These are phyloP conservation scores for Fusarium udum DNA, from an alignment of 2,329 filamentous ascomycete genomes.

Conservation along the genomic window DNA sequence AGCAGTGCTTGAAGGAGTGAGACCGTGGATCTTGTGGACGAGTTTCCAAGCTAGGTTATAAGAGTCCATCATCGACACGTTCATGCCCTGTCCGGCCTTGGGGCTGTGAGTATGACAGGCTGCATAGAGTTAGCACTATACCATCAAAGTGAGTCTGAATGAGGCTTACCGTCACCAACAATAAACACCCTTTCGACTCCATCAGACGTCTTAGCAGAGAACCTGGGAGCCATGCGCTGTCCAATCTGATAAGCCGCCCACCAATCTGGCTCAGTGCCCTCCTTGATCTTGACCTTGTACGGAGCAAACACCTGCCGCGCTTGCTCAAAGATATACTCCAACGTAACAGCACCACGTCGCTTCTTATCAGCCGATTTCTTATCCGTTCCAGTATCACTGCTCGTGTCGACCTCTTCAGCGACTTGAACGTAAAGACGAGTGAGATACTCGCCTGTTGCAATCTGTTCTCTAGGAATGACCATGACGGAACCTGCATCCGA, in stretches of 20 bases:
- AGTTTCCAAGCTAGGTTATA: conserved; percentile 22
- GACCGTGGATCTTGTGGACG: background rate
- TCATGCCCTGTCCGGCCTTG: conserved; percentile 19
- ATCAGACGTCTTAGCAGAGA: conserved; percentile 1
- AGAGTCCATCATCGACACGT: conserved; percentile 22
- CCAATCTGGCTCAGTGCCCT: conserved; percentile 16
- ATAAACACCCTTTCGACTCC: conserved; percentile 11
- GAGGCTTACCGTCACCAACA: conserved; percentile 1
- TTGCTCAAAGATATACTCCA: conserved; percentile 22
- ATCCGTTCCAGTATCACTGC: background rate
- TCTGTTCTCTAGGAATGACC: conserved; percentile 16
- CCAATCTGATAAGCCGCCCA: conserved; percentile 26
- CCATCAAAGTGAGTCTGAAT: accelerated
- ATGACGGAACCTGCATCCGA: conserved; percentile 12
- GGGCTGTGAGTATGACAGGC: conserved; percentile 20
- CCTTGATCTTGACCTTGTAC: conserved; percentile 13
- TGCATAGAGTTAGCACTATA: background rate
- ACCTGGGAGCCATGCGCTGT: conserved; percentile 6
- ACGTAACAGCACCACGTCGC: conserved; percentile 8
- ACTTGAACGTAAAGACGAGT: conserved; percentile 20
- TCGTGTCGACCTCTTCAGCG: conserved; percentile 2
- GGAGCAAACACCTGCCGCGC: conserved; percentile 12
- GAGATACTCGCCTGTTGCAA: background rate
- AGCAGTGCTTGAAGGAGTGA: background rate
- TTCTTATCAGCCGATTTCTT: conserved; percentile 22